A percentile compares a stretch with the other conserved stretches of the same genome.
These are phyloP conservation scores for Discostella stelligeroides DNA, from an alignment of 108 stramenopile genomes.

Conservation along the genomic window DNA sequence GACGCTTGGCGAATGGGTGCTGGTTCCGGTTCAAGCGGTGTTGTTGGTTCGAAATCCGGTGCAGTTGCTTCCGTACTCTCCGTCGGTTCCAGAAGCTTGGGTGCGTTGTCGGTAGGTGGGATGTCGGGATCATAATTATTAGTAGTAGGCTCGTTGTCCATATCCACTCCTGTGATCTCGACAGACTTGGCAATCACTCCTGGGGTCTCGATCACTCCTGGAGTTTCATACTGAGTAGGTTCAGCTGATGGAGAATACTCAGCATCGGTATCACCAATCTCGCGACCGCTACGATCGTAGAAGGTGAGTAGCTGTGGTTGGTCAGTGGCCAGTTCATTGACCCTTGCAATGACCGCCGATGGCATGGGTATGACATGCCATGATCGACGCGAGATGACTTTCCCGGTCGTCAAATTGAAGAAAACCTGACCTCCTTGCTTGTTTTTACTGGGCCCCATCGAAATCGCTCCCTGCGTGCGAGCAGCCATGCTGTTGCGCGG, in stretches of 20 bases:
- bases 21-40: too few relatives aligned
- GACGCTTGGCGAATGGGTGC: too few relatives aligned
- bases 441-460: background rate
- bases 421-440: conserved; percentile 12
- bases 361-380: conserved; percentile 12
- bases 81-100: too few relatives aligned
- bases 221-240: background rate
- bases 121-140: too few relatives aligned
- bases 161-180: conserved; percentile 1
- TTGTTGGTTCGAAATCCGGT: too few relatives aligned
- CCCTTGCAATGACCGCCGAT: background rate
- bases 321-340: background rate
- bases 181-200: too few relatives aligned
- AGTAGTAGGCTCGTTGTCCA: background rate
- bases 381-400: background rate
- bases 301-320: too few relatives aligned
- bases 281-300: too few relatives aligned
- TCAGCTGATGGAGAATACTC: too few relatives aligned
- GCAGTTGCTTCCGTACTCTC: too few relatives aligned
- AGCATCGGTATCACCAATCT: background rate
- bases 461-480: conserved; percentile 8
- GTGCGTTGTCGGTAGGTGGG: too few relatives aligned
- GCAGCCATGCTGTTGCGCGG: conserved; percentile 11
- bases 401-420: background rate
- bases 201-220: background rate